Base-by-base conservation (phyloP, 345 rosid species). In the Linum usitatissimum region DNA sequence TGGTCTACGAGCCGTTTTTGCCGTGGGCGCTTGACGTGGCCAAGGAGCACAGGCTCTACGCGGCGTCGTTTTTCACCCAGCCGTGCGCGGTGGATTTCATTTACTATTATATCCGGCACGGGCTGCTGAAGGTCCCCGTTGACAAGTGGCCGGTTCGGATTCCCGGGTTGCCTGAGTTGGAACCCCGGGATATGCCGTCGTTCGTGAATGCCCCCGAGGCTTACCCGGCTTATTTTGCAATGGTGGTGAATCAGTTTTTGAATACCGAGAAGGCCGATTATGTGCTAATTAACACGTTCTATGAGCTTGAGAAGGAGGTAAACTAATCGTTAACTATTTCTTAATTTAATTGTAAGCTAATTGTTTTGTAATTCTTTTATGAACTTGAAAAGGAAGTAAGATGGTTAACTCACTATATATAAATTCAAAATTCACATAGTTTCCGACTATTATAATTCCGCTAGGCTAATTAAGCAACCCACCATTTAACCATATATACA, bases 11-110 rank as follows among this genome's bases (percentile, higher is more conserved):
- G 54, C 82, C 96, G 18, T 88, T 88, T 48, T 64, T 88, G 39
- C 87, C 90, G 0, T 85, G 92, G 92, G 96, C 79, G 55, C 90
- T 85, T 59, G 87, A 82, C 18, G 90, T 85, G 30, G 90, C 90
- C 8, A 82, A 78, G 78, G 69, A 73, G 18, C 79, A 74, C 17
- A 80, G 79, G 0, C 36, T 88, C 21, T 70, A 72, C 5, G 90
- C 83, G 1, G 96, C 88, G 4, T 23, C 88, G 5, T 88, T 85
- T 70, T 88, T 85, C 60, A 88, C 96, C n/a, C 86, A 85, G 65
- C 14, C 59, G 59, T 20, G 30, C 30, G 23, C 3, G 6, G 59
- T 55, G 59, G 30, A 20, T 19, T 28, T 18, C 10, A 55, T 55
- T 19, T 55, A 18, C 10, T 20, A 20, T 19, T 8, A 28, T 9